Base-by-base conservation (phyloP, 805 yeast genomes). In the Ogataea saltuana region DNA sequence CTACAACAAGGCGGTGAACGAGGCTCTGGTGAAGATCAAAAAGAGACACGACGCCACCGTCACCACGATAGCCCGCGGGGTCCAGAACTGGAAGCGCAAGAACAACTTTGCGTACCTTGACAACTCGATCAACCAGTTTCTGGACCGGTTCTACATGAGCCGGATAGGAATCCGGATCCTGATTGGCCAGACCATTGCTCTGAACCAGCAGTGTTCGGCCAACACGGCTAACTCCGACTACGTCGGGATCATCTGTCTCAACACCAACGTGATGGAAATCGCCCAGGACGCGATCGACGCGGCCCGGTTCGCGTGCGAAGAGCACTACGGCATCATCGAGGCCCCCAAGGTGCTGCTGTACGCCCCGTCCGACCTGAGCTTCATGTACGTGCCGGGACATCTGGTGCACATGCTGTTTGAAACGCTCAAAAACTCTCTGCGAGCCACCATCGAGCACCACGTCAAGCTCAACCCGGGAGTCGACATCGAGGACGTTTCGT, bases 341-440 rank as follows among this genome's bases (percentile, higher is more conserved):
- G 89, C 95, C 2, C 97, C 96, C 2, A 74, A 83, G 51, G 90
- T 89, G 15, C 81, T 82, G 52, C 69, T 89, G 21, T 83, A 85
- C 50, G 87, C 93, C 49, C 83, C 86, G 15, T 77, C 79, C 16
- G 85, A 85, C 59, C 76, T 88, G 55, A 78, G 78, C 42, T 88
- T 89, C 65, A 85, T 88, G 88, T 88, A 88, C 59, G 95, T 89
- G 10, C 96, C 96, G 2, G 96, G 96, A 10, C 96, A 88, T 68
- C 74, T 88, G 60, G 83, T 86, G 56, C 97, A 88, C 59, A 88
- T 89, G 90, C 66, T 89, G 8, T 89, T 88, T 62, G 97, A 88
- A 67, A 85, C 88, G 6, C 72, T 88, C 63, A 88, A 88, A 60
- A 88, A 88, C 69, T 85, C 95, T 15, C 70, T 88, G 42, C 69